Conservation (phyloP, 2,329 filamentous ascomycete species). For the Botryotinia calthae region DNA sequence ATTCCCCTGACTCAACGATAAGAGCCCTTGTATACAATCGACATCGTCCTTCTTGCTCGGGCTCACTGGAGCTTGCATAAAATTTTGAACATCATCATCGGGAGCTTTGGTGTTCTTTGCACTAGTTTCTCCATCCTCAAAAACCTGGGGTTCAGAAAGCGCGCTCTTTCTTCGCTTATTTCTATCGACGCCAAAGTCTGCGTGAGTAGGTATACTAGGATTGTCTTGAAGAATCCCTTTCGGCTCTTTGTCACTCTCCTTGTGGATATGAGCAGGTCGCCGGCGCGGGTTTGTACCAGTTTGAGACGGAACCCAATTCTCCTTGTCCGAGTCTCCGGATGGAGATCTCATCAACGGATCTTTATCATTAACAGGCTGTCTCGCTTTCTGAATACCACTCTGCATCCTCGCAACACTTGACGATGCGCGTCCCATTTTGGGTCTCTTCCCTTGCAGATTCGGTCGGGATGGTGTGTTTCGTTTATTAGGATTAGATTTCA, state of each 20-base stretch:
- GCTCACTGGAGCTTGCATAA: slow-evolving; percentile 66
- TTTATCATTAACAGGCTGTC: slow-evolving; percentile 33
- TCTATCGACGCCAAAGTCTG: slow-evolving; percentile 28
- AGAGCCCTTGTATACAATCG: slow-evolving; percentile 83
- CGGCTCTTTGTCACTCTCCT: slow-evolving; percentile 25
- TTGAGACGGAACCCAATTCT: slow-evolving; percentile 73
- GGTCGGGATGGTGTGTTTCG: slow-evolving; percentile 53
- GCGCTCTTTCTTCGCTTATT: slow-evolving; percentile 30
- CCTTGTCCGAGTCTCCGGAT: slow-evolving; percentile 83
- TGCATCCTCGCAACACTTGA: slow-evolving; percentile 65
- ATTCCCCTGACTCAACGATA: slow-evolving; percentile 88
- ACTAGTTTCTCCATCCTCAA: slow-evolving; percentile 47
- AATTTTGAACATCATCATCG: slow-evolving; percentile 66
- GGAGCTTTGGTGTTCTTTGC: slow-evolving; percentile 18
- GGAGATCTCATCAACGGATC: slow-evolving; percentile 47
- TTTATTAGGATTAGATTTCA: slow-evolving; percentile 58
- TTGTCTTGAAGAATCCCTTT: slow-evolving; percentile 35
- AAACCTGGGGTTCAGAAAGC: slow-evolving; percentile 47
- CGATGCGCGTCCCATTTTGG: slow-evolving; percentile 57
- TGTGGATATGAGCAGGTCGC: slow-evolving; percentile 35
- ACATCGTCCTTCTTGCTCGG: slow-evolving; percentile 76
- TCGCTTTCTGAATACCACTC: slow-evolving; percentile 38
- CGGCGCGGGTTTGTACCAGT: slow-evolving; percentile 45
- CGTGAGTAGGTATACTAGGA: slow-evolving; percentile 30
- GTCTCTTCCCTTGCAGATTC: slow-evolving; percentile 51